Evolutionary conservation across 1,139 yeast genomes (phyloP), one percentile per base, ranked within the genome.

Genomic region (Hemisphaericaspora xylofermentans): DNA sequence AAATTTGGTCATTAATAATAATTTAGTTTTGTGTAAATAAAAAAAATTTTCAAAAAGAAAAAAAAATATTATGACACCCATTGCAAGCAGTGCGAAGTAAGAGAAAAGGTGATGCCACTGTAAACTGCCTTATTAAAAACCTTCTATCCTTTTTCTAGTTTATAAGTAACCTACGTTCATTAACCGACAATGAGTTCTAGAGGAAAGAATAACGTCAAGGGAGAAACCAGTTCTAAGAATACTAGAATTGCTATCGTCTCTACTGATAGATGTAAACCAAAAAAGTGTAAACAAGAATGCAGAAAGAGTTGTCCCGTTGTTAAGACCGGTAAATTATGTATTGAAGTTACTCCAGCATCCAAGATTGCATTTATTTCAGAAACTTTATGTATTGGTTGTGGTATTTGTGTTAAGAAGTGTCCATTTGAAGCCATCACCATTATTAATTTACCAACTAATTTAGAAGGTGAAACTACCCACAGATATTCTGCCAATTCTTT

Each of bases 371-470:
- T 91, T 63, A 88, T 93, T 48, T 88, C 96, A n/a, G 98, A 93
- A 65, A 87, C 74, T 33, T 74, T 93, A 61, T 93, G 98, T 78
- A 93, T 93, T 58, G 98, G 98, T 63, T 93, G 98, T 75, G 98
- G 98, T 89, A 93, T 93, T 57, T 93, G 98, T 77, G 96, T 89
- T 39, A 93, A 93, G 67, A 93, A 89, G 64, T 93, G 98, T 70
- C 98, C 98, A 22, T 93, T 93, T 61, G 96, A 91, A 57, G 98
- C 98, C 52, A 91, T 93, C 57, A 85, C 80, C 60, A 91, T 93
- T 63, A 93, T 93, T 71, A 93, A 93, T 61, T 76, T 93, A 64
- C 98, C 98, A 50, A 93, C 98, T 31, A 89, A 93, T 64, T 77
- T 93, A 64, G 98, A 91, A 40, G 72, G 76, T 40, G 93, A 93